Evolutionary conservation across 495 filamentous ascomycete species (phyloP).

Genomic region (Sabuloglossum arenarium): DNA sequence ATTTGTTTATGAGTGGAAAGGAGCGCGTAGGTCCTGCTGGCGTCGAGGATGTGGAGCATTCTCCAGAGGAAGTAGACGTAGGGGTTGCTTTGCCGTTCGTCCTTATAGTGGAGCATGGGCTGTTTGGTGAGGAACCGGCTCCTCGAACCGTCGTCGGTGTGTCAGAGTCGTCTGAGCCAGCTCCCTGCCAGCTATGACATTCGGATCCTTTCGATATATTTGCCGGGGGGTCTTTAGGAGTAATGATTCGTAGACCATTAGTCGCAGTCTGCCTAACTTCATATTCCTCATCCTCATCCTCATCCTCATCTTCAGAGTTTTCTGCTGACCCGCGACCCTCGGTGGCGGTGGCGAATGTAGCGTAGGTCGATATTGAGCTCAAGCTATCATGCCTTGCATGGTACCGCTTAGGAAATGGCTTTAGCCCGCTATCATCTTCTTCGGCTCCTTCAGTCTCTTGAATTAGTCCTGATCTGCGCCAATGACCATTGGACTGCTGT

Average conservation of each 20-base stretch:
- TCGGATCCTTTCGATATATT: background rate
- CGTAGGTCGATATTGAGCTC: constrained; percentile 52
- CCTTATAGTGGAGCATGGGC: background rate
- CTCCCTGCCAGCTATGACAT: background rate
- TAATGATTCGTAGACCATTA: background rate
- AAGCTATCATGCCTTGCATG: constrained; percentile 38
- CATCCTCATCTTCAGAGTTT: background rate
- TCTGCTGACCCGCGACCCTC: constrained; percentile 32
- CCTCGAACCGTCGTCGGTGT: background rate
- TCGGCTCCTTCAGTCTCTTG: background rate
- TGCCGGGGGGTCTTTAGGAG: background rate
- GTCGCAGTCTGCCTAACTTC: background rate
- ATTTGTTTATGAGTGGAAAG: background rate
- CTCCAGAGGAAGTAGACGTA: background rate
- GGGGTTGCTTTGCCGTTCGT: background rate
- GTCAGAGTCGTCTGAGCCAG: background rate
- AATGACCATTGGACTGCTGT: constrained; percentile 2
- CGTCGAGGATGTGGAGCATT: background rate
- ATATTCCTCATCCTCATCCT: background rate
- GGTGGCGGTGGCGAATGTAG: constrained; percentile 65
- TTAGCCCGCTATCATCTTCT: constrained; percentile 1
- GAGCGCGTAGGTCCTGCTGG: background rate
- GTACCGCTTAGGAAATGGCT: background rate
- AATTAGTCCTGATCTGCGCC: background rate
- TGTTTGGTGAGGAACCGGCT: background rate